These are phyloP conservation scores for Candida smagusa DNA, from an alignment of 1,139 yeast species.

Conservation along the genomic window DNA sequence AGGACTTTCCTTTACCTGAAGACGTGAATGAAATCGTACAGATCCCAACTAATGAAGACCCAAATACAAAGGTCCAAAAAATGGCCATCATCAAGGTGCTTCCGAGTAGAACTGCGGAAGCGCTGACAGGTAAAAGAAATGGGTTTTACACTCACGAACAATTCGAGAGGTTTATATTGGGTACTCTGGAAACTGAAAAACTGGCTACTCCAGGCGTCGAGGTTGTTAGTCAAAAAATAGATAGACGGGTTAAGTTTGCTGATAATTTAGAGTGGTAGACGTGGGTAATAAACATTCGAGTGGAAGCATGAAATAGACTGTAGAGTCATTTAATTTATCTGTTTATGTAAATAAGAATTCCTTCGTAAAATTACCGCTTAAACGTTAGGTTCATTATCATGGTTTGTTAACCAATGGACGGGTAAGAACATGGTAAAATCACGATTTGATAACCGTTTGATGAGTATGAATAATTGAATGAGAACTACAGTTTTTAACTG, in stretches of 20 bases:
- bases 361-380: too few species aligned
- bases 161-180: constrained; percentile 20
- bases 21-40: constrained; percentile 59
- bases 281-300: too few species aligned
- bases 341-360: too few species aligned
- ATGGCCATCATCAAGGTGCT: constrained; percentile 58
- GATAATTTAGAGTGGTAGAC: constrained; percentile 48
- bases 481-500: too few species aligned
- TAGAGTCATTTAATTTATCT: too few species aligned
- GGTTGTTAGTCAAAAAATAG: constrained; percentile 13
- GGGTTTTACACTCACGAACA: constrained; percentile 35
- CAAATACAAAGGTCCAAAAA: constrained; percentile 14
- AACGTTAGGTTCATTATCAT: too few species aligned
- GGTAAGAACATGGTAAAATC: too few species aligned
- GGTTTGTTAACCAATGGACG: too few species aligned
- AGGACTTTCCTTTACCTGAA: constrained; percentile 64
- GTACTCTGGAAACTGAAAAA: constrained; percentile 1
- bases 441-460: too few species aligned
- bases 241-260: constrained; percentile 49
- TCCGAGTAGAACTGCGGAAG: constrained; percentile 15
- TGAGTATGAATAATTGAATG: too few species aligned
- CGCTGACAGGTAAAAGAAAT: constrained; percentile 4
- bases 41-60: constrained; percentile 55
- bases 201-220: constrained; percentile 13
- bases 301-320: too few species aligned